phyloP scores from a whole-genome alignment of 345 rosid species.

The Balakata baccata region DNA sequence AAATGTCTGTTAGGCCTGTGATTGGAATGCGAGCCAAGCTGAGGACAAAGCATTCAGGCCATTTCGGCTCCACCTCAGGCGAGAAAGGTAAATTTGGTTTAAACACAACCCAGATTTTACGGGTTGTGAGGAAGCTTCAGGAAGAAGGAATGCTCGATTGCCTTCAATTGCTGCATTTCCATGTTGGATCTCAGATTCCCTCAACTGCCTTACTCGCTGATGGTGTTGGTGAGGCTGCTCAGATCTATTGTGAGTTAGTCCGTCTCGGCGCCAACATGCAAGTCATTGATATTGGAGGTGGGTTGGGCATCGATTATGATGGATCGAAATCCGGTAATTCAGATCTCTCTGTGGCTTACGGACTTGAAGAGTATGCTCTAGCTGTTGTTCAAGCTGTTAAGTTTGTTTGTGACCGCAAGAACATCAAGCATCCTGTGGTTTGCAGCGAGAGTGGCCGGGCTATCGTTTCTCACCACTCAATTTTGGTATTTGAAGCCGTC shows the following conservation, averaged over 20 bases:
- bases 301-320: constrained; percentile 87
- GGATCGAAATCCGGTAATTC: constrained; percentile 84
- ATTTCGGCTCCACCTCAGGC: constrained; percentile 97
- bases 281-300: constrained; percentile 82
- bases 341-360: constrained; percentile 82
- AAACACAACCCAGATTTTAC: constrained; percentile 67
- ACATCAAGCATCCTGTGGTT: constrained; percentile 70
- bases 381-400: constrained; percentile 71
- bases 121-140: constrained; percentile 65
- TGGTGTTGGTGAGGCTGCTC: constrained; percentile 78
- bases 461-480: constrained; percentile 83
- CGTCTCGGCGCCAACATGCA: constrained; percentile 86
- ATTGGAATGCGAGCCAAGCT: constrained; percentile 82
- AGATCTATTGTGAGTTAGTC: constrained; percentile 82
- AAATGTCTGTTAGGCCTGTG: constrained; percentile 60
- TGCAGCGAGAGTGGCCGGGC: constrained; percentile 94
- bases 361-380: constrained; percentile 72
- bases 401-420: constrained; percentile 64
- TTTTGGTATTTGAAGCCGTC: constrained; percentile 76
- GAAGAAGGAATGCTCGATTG: constrained; percentile 73
- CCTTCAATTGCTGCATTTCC: constrained; percentile 81
- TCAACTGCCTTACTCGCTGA: constrained; percentile 63
- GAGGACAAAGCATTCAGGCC: constrained; percentile 86
- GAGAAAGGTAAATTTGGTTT: constrained; percentile 93
- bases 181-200: constrained; percentile 91